Percentiles rank a stretch among this genome's conserved stretches.
phyloP scores from a whole-genome alignment of 1,139 yeast genomes.

The Trichomonascaceae sp. region DNA sequence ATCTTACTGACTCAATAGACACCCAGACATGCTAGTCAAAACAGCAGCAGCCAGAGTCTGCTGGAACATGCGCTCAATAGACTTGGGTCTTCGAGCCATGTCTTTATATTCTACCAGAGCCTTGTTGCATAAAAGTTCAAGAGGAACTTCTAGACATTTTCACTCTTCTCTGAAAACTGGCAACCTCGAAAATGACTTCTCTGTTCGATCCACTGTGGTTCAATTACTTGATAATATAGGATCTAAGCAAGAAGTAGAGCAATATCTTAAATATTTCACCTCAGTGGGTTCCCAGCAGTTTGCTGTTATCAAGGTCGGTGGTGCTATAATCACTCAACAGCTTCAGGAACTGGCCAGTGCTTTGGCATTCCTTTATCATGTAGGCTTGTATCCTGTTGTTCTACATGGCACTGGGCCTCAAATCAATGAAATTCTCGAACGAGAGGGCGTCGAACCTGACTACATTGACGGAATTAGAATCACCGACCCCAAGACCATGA shows the following conservation, averaged over 20 bases:
- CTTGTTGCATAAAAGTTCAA: background rate
- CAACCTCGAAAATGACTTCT: conserved; percentile 21
- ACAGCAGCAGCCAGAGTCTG: conserved; percentile 5
- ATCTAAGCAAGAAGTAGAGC: conserved; percentile 95
- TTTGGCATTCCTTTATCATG: conserved; percentile 91
- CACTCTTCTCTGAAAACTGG: background rate
- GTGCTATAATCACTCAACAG: conserved; percentile 95
- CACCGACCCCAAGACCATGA: conserved; percentile 92
- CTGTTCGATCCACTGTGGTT: conserved; percentile 90
- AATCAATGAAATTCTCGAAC: conserved; percentile 86
- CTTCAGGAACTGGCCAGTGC: conserved; percentile 91
- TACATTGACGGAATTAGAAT: conserved; percentile 95
- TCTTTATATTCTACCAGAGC: background rate
- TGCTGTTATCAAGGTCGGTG: conserved; percentile 98
- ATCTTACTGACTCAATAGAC: background rate
- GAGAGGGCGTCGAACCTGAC: conserved; percentile 92
- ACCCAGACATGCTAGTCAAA: background rate
- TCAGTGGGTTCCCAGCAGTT: conserved; percentile 90
- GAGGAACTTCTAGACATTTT: background rate
- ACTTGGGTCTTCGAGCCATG: background rate
- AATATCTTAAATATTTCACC: conserved; percentile 90
- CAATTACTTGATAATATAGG: conserved; percentile 93
- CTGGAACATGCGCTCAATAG: background rate
- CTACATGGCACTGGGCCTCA: conserved; percentile 99
- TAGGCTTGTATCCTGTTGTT: conserved; percentile 93